Conservation (phyloP, 495 filamentous ascomycete genomes). For the Hypoxylon trugodes region DNA sequence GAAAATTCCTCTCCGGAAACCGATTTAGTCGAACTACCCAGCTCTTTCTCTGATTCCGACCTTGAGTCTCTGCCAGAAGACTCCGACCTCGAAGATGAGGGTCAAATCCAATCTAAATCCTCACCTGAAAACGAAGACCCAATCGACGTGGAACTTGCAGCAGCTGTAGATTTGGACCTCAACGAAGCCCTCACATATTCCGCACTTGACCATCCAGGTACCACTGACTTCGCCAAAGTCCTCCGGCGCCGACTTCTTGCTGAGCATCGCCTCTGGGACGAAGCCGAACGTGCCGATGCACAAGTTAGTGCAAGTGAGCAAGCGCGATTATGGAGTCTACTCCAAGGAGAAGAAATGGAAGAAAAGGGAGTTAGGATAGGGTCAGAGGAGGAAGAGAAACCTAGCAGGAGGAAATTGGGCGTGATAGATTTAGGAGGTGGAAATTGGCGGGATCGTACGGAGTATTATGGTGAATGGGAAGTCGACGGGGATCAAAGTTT, state of each 20-base stretch:
- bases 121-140: background rate
- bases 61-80: background rate
- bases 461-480: slow-evolving; percentile 36
- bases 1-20: background rate
- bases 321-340: slow-evolving; percentile 59
- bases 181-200: slow-evolving; percentile 45
- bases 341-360: slow-evolving; percentile 39
- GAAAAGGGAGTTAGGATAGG: background rate
- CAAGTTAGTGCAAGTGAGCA: slow-evolving; percentile 64
- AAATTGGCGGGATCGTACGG: slow-evolving; percentile 20
- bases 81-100: slow-evolving; percentile 23
- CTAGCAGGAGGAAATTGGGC: background rate
- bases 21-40: slow-evolving; percentile 8
- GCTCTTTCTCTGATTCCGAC: background rate
- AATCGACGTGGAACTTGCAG: slow-evolving; percentile 29
- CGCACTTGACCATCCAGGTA: slow-evolving; percentile 28
- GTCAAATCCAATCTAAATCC: slow-evolving; percentile 6
- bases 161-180: slow-evolving; percentile 30
- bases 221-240: slow-evolving; percentile 18
- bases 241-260: slow-evolving; percentile 42
- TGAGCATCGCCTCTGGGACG: slow-evolving; percentile 55
- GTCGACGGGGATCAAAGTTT: background rate
- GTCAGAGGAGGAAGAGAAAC: background rate
- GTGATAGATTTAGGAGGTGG: background rate
- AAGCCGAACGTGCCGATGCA: slow-evolving; percentile 64